phyloP scores from a whole-genome alignment of 2,329 filamentous ascomycete species.

The Cytospora paraplurivora region DNA sequence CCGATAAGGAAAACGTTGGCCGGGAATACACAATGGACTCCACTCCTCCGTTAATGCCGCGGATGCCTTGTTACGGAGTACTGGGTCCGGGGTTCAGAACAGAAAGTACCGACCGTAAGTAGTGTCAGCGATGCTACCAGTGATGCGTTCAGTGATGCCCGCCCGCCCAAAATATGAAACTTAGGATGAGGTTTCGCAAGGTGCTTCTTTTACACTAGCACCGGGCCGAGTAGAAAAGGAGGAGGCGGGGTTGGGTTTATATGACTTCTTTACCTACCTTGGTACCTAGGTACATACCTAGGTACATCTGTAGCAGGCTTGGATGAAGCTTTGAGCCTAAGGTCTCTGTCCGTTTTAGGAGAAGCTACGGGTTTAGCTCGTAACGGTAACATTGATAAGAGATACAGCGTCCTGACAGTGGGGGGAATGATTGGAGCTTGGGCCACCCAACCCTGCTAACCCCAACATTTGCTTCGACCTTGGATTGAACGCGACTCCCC shows the following conservation, averaged over 20 bases:
- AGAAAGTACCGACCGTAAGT: not conserved
- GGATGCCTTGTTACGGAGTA: not conserved
- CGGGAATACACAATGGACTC: not conserved
- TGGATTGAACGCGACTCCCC: too few species aligned
- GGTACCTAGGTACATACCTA: too few species aligned
- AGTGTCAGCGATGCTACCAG: not conserved
- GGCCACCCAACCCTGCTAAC: not conserved
- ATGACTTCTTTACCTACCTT: too few species aligned
- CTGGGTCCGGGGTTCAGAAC: too few species aligned
- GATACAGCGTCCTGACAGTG: not conserved
- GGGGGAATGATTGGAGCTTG: not conserved
- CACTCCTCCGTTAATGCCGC: not conserved
- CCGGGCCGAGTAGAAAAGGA: not conserved
- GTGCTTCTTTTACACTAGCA: not conserved
- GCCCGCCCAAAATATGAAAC: too few species aligned
- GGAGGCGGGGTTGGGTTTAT: conserved; percentile 10
- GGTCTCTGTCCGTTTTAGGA: too few species aligned
- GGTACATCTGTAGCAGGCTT: too few species aligned
- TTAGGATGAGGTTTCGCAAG: not conserved
- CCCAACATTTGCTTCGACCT: not conserved
- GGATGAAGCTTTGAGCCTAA: too few species aligned
- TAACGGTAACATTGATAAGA: conserved; percentile 4
- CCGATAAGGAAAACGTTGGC: not conserved
- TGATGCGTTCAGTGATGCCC: not conserved
- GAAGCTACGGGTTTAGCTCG: not conserved